These are phyloP conservation scores for Diaporthe caulivora DNA, from an alignment of 2,329 filamentous ascomycete species.

Conservation along the genomic window DNA sequence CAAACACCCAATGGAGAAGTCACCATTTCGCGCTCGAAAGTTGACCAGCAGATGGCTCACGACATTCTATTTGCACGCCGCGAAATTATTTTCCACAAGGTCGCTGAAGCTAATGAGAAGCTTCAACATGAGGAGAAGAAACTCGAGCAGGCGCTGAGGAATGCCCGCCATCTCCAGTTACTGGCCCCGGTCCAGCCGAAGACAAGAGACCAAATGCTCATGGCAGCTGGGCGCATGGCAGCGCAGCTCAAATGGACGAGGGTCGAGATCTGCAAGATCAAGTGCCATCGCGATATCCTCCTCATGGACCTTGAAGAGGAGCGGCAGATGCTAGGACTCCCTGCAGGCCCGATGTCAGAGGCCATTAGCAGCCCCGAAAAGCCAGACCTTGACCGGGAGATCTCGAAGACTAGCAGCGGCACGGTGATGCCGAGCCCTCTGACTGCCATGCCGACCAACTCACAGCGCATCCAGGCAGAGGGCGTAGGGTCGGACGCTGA, in stretches of 20 bases:
- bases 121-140: slow-evolving; percentile 79
- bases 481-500: slow-evolving; percentile 50
- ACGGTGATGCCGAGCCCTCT: slow-evolving; percentile 50
- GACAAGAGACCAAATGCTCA: slow-evolving; percentile 87
- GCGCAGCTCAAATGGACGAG: slow-evolving; percentile 95
- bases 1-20: slow-evolving; percentile 81
- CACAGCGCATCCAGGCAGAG: slow-evolving; percentile 50
- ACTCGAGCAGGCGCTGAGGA: slow-evolving; percentile 85
- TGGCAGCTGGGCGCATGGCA: slow-evolving; percentile 85
- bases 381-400: slow-evolving; percentile 45
- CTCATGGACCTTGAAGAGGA: slow-evolving; percentile 89
- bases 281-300: slow-evolving; percentile 90
- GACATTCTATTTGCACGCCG: slow-evolving; percentile 87
- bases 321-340: slow-evolving; percentile 55
- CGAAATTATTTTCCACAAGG: slow-evolving; percentile 85
- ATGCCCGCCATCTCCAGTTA: slow-evolving; percentile 90
- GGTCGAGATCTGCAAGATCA: slow-evolving; percentile 92
- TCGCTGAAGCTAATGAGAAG: slow-evolving; percentile 85
- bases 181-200: slow-evolving; percentile 92
- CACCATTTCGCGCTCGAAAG: slow-evolving; percentile 77
- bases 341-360: slow-evolving; percentile 43
- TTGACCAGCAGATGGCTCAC: slow-evolving; percentile 85
- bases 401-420: slow-evolving; percentile 51
- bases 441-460: slow-evolving; percentile 49
- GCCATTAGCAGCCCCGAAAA: slow-evolving; percentile 40